Evolutionary conservation across 768 basidiomycete genomes (phyloP).

Genomic region (Mycena sanguinolenta): DNA sequence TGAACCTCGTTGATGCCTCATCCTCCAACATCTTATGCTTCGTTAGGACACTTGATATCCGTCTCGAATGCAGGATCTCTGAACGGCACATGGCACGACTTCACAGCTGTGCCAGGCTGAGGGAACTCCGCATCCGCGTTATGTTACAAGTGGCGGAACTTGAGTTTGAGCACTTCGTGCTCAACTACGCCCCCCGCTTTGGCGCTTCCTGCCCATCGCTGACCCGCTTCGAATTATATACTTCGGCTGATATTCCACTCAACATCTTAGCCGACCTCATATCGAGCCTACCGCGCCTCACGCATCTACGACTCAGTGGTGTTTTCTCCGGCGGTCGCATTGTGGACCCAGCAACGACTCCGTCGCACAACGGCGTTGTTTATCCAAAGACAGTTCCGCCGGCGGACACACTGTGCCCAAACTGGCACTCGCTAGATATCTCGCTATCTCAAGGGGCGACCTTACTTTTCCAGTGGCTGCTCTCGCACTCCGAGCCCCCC

Average conservation of each 20-base stretch:
- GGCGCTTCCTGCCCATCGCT: neutral
- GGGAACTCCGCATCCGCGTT: neutral
- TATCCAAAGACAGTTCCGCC: neutral
- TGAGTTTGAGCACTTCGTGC: neutral
- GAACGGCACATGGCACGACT: neutral
- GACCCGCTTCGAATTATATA: neutral
- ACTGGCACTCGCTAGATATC: conserved; percentile 11
- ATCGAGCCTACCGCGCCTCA: neutral
- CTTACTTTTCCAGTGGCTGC: too few relatives aligned
- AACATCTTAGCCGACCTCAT: neutral
- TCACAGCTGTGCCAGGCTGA: neutral
- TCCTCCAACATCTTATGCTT: neutral
- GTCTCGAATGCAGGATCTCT: neutral
- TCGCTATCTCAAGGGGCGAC: neutral
- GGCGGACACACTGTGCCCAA: neutral
- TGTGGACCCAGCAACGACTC: neutral
- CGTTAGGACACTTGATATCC: neutral
- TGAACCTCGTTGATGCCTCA: conserved; percentile 8
- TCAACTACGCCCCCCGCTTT: neutral
- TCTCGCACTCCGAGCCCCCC: neutral
- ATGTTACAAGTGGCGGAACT: too few relatives aligned
- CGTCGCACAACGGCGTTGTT: neutral
- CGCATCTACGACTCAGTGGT: conserved; percentile 1
- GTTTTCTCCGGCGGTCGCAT: neutral
- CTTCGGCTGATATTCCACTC: neutral